phyloP scores from a whole-genome alignment of 768 basidiomycete species.

The Lactarius hengduanensis region DNA sequence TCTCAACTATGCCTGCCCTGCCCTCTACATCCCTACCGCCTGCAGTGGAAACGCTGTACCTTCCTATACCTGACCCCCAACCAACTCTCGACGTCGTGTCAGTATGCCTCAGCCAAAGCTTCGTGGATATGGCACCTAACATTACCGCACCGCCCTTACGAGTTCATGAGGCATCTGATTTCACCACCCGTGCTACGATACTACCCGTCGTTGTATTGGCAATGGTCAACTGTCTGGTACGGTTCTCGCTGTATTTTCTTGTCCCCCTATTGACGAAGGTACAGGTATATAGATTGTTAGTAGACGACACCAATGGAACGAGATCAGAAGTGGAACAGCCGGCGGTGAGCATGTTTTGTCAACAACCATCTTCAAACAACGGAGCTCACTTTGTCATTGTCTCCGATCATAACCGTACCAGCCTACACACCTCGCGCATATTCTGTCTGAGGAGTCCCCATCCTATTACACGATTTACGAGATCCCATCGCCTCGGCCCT shows the following conservation, averaged over 20 bases:
- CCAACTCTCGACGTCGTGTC: neutral
- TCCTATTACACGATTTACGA: neutral
- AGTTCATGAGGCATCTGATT: neutral
- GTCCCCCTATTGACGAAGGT: neutral
- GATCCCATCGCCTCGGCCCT: neutral
- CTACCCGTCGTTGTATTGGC: constrained; percentile 13
- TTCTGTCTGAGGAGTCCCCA: neutral
- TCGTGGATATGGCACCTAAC: neutral
- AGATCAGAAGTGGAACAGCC: neutral
- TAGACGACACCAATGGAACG: neutral
- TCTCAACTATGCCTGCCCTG: neutral
- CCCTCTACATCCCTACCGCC: neutral
- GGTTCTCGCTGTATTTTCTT: neutral
- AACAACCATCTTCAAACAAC: neutral
- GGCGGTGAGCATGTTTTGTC: constrained; percentile 1
- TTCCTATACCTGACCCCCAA: constrained; percentile 2
- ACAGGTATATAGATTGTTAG: constrained; percentile 16
- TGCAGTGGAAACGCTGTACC: neutral
- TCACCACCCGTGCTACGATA: neutral
- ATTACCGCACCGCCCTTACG: neutral
- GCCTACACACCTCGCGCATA: neutral
- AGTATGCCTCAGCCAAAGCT: neutral
- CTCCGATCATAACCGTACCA: neutral
- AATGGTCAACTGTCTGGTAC: constrained; percentile 18
- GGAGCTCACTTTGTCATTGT: neutral